Evolutionary conservation across 1,139 yeast genomes (phyloP), one percentile per base, ranked within the genome.

Genomic region (Sugiyamaella grinbergsii): DNA sequence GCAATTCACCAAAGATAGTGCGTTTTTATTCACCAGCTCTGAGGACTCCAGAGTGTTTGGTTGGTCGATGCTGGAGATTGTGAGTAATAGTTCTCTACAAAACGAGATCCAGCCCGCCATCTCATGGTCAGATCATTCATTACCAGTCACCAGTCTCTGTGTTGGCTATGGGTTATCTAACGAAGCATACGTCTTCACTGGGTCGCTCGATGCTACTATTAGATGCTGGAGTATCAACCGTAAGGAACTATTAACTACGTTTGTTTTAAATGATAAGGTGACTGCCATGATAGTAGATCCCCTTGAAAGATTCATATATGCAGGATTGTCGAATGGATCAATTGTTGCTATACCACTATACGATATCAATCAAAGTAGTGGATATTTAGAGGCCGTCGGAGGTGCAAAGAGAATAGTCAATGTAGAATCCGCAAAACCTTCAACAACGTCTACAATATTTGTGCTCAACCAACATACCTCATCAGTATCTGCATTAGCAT

Each of bases 21-120:
- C 81, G 6, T 83, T 79, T 55, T 64, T 93, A 41, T 75, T 86
- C 13, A 78, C 93, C 3, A 88, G 85, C n/a, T 89, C 95, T 56
- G 77, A 76, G 41, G 98, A 93, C 71, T 81, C 95, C 0, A 75
- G 97, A 56, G 78, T 86, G 26, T 74, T 85, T 34, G 79, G 87
- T 7, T 91, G 96, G 94, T 79, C 79, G 56, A 71, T 85, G 0
- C 60, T 73, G 20, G 95, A 88, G 56, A 69, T 90, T 49, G 72
- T 81, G 7, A 67, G 75, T 5, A 66, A 74, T 16, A 67, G 67
- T 23, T 50, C 63, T 7, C 51, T 49, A 10, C 60, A 61, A 7
- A 72, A 71, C 13, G 60, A 62, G 4, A 54, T 68, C 18, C 72
- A 73, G 54, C 82, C 83, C 1, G 58, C 67, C 0, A 69, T 68